These are phyloP conservation scores for Nitzschia palea DNA, from an alignment of 108 stramenopile species.

Conservation along the genomic window DNA sequence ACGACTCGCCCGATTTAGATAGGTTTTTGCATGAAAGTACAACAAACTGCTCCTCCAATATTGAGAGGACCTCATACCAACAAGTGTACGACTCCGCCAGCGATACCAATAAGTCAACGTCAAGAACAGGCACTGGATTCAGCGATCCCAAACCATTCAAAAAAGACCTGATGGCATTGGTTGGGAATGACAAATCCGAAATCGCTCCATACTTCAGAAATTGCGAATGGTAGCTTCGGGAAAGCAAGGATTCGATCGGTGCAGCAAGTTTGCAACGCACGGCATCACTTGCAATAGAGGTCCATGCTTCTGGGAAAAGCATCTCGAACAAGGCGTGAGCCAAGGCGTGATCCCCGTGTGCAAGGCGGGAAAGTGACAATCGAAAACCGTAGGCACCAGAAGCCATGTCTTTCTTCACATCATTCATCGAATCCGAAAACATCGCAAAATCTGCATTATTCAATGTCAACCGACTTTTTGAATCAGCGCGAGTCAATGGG, in stretches of 20 bases:
- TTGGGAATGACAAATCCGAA: constrained; percentile 3
- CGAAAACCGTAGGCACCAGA: constrained; percentile 1
- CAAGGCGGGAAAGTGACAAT: constrained; percentile 42
- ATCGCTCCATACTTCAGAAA: constrained; percentile 36
- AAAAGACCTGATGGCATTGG: constrained; percentile 54
- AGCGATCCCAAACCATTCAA: constrained; percentile 47
- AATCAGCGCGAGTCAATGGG: no score
- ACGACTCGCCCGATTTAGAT: not conserved
- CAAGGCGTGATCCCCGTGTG: constrained; percentile 50
- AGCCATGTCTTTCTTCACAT: not conserved
- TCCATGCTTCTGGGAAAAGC: constrained; percentile 62
- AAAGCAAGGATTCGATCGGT: constrained; percentile 64
- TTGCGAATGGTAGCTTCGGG: constrained; percentile 72
- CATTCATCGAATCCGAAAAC: not conserved
- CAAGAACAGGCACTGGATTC: constrained; percentile 57
- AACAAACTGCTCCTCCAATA: constrained; percentile 55
- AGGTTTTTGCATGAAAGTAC: constrained; percentile 28
- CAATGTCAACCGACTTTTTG: no score
- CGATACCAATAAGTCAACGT: constrained; percentile 51
- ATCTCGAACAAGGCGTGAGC: constrained; percentile 53
- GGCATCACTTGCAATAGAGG: constrained; percentile 33
- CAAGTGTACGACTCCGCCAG: constrained; percentile 68
- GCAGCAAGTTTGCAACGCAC: constrained; percentile 43
- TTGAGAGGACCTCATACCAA: constrained; percentile 64
- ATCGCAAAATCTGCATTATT: not conserved